Evolutionary conservation across 345 rosid genomes (phyloP).

Genomic region (Streptanthus diversifolius): DNA sequence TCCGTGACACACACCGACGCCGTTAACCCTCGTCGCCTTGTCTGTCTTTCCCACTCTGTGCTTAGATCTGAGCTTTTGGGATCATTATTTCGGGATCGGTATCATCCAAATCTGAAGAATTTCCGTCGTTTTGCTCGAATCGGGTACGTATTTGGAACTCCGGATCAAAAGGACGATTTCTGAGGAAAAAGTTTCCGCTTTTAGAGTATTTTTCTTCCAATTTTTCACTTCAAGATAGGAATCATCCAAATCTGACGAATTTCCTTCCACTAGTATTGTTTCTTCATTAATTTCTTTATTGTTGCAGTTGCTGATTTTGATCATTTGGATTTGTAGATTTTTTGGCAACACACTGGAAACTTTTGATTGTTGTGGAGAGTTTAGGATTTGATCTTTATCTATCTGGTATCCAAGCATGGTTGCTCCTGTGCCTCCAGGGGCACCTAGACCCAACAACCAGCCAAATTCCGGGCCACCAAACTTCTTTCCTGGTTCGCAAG

Average conservation of each 20-base stretch:
- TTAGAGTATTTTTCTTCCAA: neutral
- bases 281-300: neutral
- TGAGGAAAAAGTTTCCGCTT: neutral
- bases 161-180: neutral
- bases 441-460: conserved; percentile 57
- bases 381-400: conserved; percentile 13
- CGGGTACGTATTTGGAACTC: neutral
- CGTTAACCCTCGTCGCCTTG: conserved; percentile 18
- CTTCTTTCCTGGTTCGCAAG: conserved; percentile 48
- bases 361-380: neutral
- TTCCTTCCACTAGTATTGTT: neutral
- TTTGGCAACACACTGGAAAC: neutral
- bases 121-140: conserved; percentile 6
- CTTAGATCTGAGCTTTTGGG: conserved; percentile 20
- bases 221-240: neutral
- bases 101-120: conserved; percentile 15
- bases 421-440: conserved; percentile 90
- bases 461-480: conserved; percentile 43
- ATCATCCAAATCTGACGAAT: neutral
- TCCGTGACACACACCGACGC: conserved; percentile 25
- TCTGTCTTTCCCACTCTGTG: neutral
- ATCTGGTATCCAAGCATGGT: conserved; percentile 48
- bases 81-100: neutral
- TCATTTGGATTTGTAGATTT: conserved; percentile 12
- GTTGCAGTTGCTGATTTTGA: conserved; percentile 14